These are phyloP conservation scores for Sporothrix brunneoviolacea DNA, from an alignment of 2,329 filamentous ascomycete species.

Conservation along the genomic window DNA sequence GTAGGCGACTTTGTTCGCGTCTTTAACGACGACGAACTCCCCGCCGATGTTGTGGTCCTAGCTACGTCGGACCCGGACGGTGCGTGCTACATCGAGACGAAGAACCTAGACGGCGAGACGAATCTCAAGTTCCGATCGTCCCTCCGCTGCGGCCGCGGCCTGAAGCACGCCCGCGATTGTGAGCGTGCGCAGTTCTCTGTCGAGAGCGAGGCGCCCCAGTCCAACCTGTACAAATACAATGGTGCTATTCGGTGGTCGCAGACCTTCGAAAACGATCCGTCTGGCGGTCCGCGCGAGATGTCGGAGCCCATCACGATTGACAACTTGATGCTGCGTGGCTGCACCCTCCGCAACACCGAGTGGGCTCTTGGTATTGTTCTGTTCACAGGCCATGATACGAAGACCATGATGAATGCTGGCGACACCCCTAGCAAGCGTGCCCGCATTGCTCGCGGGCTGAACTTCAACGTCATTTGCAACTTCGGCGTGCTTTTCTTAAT, in stretches of 20 bases:
- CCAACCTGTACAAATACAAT: conserved; percentile 93
- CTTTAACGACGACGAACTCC: conserved; percentile 93
- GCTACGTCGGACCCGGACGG: conserved; percentile 92
- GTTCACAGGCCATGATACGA: conserved; percentile 93
- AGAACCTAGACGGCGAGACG: conserved; percentile 95
- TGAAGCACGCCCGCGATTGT: conserved; percentile 88
- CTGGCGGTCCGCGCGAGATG: conserved; percentile 66
- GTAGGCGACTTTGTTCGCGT: conserved; percentile 95
- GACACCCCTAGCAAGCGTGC: conserved; percentile 91
- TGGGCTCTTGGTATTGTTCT: conserved; percentile 90
- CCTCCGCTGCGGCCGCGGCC: conserved; percentile 71
- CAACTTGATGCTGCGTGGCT: conserved; percentile 88
- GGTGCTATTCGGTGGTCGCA: conserved; percentile 86
- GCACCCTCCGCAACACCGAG: conserved; percentile 89
- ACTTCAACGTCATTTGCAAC: conserved; percentile 97
- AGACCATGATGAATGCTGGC: conserved; percentile 98
- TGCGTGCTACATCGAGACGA: conserved; percentile 95
- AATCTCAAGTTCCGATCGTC: conserved; percentile 94
- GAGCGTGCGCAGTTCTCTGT: conserved; percentile 81
- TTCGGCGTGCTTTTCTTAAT: conserved; percentile 84
- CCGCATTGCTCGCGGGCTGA: conserved; percentile 84
- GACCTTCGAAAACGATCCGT: conserved; percentile 51
- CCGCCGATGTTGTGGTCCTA: conserved; percentile 85
- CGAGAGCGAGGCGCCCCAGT: conserved; percentile 84
- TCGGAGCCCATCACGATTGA: conserved; percentile 90